These are phyloP conservation scores for Coemansia sp. DNA, from an alignment of 192 early-diverging fungal species.

Conservation along the genomic window DNA sequence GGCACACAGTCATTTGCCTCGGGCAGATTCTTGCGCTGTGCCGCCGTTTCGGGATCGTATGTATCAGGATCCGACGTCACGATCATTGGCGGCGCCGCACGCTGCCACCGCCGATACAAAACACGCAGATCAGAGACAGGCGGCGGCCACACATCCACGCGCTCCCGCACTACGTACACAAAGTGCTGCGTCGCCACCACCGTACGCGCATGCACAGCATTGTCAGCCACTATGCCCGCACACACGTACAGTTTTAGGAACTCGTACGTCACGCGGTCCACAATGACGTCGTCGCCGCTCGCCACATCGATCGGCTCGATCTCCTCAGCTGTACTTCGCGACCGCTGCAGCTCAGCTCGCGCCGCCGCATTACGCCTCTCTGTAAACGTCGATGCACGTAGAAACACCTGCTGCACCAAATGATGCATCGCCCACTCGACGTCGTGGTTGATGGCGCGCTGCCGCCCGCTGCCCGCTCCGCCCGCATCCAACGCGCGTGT, in stretches of 20 bases:
- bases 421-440: constrained; percentile 60
- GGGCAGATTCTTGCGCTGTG: constrained; percentile 30
- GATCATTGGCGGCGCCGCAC: constrained; percentile 38
- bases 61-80: constrained; percentile 50
- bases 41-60: constrained; percentile 37
- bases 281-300: constrained; percentile 44
- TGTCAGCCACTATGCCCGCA: constrained; percentile 19
- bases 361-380: constrained; percentile 14
- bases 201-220: constrained; percentile 34
- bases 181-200: constrained; percentile 49
- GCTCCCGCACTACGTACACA: constrained; percentile 51
- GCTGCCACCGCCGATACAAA: constrained; percentile 50
- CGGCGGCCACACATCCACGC: constrained; percentile 57
- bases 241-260: constrained; percentile 56
- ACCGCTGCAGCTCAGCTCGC: constrained; percentile 33
- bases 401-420: constrained; percentile 52
- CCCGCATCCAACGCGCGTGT: constrained; percentile 42
- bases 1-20: constrained; percentile 10
- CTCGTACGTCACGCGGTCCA: constrained; percentile 58
- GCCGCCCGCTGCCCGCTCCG: constrained; percentile 33
- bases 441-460: constrained; percentile 56
- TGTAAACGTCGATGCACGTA: constrained; percentile 35
- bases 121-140: constrained; percentile 42
- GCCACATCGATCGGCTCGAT: constrained; percentile 46
- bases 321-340: constrained; percentile 23